These are phyloP conservation scores for Globisporangium nunn DNA, from an alignment of 352 stramenopile genomes.

Conservation along the genomic window DNA sequence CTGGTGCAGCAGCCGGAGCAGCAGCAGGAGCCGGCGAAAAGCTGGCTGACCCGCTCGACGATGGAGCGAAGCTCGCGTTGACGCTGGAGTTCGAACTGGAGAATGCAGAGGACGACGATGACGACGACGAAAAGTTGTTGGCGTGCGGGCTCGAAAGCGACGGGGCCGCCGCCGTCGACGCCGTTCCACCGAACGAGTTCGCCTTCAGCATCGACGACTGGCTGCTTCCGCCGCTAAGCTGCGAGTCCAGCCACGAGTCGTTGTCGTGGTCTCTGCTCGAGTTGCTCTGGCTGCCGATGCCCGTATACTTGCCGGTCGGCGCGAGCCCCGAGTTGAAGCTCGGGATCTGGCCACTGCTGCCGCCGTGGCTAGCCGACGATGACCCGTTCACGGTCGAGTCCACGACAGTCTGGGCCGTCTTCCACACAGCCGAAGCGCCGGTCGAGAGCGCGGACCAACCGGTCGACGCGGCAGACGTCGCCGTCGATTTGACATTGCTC, in stretches of 20 bases:
- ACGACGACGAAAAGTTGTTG: constrained; percentile 37
- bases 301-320: constrained; percentile 56
- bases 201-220: constrained; percentile 15
- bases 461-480: constrained; percentile 52
- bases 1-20: constrained; percentile 7
- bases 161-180: constrained; percentile 5
- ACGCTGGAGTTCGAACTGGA: constrained; percentile 17
- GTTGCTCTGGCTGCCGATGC: constrained; percentile 27
- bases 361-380: constrained; percentile 11
- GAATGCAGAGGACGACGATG: constrained; percentile 23
- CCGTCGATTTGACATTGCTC: constrained; percentile 76
- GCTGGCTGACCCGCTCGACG: constrained; percentile 17
- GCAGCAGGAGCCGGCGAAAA: constrained; percentile 6
- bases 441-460: constrained; percentile 70
- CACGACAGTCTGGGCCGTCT: constrained; percentile 57
- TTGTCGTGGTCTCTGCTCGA: constrained; percentile 42
- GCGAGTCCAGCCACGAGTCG: constrained; percentile 59
- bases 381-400: constrained; percentile 26
- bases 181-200: constrained; percentile 26
- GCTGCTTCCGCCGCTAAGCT: constrained; percentile 21
- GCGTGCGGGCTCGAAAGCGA: constrained; percentile 19
- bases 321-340: constrained; percentile 50
- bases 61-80: constrained; percentile 16
- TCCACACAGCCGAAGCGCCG: constrained; percentile 52
- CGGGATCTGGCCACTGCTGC: constrained; percentile 30